Evolutionary conservation across 2,329 filamentous ascomycete species (phyloP).

Genomic region (Aciculosporium take): DNA sequence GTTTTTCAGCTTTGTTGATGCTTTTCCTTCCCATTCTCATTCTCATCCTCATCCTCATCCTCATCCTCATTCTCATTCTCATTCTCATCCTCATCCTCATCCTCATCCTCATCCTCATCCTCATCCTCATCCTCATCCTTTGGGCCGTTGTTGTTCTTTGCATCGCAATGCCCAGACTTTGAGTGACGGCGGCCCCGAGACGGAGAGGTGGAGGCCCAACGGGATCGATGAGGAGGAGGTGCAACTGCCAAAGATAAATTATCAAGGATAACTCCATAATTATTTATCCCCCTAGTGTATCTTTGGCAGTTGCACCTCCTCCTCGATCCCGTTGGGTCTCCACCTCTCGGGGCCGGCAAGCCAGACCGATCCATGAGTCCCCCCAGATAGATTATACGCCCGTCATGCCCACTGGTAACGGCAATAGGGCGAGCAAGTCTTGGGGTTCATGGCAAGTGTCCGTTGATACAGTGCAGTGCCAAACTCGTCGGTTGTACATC

Average conservation of each 20-base stretch:
- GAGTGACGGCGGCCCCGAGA: no score
- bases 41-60: no score
- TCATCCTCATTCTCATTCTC: no score
- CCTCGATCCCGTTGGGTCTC: slow-evolving; percentile 1
- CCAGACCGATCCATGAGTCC: slow-evolving; percentile 4
- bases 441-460: not conserved
- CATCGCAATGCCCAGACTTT: no score
- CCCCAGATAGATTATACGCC: slow-evolving; percentile 3
- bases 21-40: no score
- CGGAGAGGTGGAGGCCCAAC: slow-evolving; percentile 4
- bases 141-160: no score
- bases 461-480: not conserved
- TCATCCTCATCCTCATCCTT: no score
- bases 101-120: no score
- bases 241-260: no score
- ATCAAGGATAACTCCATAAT: not conserved
- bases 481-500: not conserved
- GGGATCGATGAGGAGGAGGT: not conserved
- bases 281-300: not conserved
- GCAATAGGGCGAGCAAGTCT: not conserved
- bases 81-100: no score
- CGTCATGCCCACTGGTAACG: slow-evolving; percentile 2
- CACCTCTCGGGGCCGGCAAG: slow-evolving; percentile 4
- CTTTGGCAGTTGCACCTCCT: not conserved
- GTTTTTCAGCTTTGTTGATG: no score